Percentiles rank a stretch among this genome's conserved stretches.
phyloP scores from a whole-genome alignment of 139 green algal species.

The Micractinium conductrix region DNA sequence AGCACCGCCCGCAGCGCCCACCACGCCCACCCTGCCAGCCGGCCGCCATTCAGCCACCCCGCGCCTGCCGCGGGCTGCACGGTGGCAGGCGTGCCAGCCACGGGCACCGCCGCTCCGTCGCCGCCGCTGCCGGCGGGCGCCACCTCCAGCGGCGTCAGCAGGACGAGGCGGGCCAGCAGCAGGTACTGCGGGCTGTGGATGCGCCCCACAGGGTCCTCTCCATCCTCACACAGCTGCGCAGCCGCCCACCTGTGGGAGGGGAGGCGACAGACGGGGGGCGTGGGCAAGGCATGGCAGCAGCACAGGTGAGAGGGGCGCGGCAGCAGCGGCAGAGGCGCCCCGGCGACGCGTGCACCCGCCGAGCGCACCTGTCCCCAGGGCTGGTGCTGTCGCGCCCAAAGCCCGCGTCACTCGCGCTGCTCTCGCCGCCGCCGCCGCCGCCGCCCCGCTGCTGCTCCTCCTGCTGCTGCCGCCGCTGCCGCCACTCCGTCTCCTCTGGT shows the following conservation, averaged over 20 bases:
- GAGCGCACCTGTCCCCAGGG: constrained; percentile 54
- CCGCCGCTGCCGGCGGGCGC: neutral
- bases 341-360: neutral
- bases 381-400: constrained; percentile 20
- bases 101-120: neutral
- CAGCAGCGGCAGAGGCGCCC: neutral
- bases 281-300: neutral
- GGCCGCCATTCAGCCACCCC: neutral
- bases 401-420: neutral
- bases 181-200: constrained; percentile 73
- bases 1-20: constrained; percentile 65
- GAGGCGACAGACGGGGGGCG: neutral
- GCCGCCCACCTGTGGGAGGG: constrained; percentile 60
- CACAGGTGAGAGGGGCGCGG: neutral
- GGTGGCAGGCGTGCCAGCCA: neutral
- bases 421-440: neutral
- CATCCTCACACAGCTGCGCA: constrained; percentile 65
- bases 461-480: neutral
- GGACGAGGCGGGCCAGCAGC: constrained; percentile 64
- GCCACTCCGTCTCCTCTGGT: neutral
- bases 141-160: constrained; percentile 55
- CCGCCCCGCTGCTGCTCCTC: neutral
- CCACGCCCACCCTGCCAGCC: constrained; percentile 60
- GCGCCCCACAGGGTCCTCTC: constrained; percentile 74
- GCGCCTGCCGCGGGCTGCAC: neutral